Conservation (phyloP, 1,284 basidiomycete species). For the Trametes versicolor region DNA sequence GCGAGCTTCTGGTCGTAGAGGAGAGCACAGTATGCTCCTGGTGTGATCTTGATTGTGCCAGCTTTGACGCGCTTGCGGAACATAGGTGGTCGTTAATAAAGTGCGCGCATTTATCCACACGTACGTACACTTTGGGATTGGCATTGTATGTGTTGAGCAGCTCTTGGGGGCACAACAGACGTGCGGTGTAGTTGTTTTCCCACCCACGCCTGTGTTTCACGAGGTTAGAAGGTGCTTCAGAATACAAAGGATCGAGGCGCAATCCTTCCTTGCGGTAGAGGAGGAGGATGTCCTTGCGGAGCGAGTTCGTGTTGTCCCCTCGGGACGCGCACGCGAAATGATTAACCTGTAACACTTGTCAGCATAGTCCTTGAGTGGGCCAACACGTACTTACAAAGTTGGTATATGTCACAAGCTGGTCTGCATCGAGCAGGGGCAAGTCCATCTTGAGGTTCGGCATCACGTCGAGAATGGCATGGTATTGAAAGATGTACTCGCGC, state of each 20-base stretch:
- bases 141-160: neutral
- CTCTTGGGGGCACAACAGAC: neutral
- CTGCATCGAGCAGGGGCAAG: neutral
- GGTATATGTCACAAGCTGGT: neutral
- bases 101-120: neutral
- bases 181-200: neutral
- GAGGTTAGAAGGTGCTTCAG: neutral
- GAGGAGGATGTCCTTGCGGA: neutral
- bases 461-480: neutral
- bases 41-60: neutral
- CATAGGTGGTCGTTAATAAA: neutral
- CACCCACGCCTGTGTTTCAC: neutral
- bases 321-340: neutral
- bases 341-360: neutral
- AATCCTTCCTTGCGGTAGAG: neutral
- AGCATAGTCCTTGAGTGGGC: neutral
- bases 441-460: neutral
- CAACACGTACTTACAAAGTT: neutral
- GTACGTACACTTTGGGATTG: neutral
- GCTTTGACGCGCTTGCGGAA: neutral
- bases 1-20: neutral
- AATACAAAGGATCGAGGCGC: neutral
- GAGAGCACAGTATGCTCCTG: neutral
- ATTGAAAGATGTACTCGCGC: slow-evolving; percentile 7
- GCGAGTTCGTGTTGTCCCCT: neutral